These are phyloP conservation scores for Nakazawaea wickerhamii DNA, from an alignment of 805 yeast species.

Conservation along the genomic window DNA sequence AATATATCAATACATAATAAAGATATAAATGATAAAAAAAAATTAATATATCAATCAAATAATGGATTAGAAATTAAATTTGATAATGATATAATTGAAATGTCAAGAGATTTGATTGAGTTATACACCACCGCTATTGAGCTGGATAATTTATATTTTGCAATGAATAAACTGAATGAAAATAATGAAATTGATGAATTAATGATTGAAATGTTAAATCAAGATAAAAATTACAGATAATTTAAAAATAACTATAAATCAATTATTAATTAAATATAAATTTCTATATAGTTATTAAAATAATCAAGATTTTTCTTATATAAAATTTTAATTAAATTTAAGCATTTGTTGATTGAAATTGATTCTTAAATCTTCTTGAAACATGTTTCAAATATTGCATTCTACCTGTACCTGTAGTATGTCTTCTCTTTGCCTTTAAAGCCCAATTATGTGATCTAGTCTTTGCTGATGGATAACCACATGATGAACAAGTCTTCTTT, in stretches of 20 bases:
- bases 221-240: neutral
- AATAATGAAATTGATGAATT: slow-evolving; percentile 18
- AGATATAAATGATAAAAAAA: neutral
- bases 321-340: slow-evolving; percentile 6
- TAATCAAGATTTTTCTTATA: neutral
- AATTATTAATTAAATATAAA: no score
- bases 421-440: slow-evolving; percentile 98
- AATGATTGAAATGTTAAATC: slow-evolving; percentile 11
- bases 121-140: slow-evolving; percentile 69
- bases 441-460: slow-evolving; percentile 99
- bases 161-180: slow-evolving; percentile 46
- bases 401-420: slow-evolving; percentile 99
- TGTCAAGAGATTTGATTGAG: slow-evolving; percentile 67
- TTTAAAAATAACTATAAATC: neutral
- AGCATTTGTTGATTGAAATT: slow-evolving; percentile 68
- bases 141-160: slow-evolving; percentile 65
- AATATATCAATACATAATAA: neutral
- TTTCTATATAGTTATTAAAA: no score
- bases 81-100: slow-evolving; percentile 56
- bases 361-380: slow-evolving; percentile 97
- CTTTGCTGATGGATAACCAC: slow-evolving; percentile 99
- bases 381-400: slow-evolving; percentile 96
- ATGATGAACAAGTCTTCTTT: slow-evolving; percentile 97
- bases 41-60: neutral
- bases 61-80: slow-evolving; percentile 62